Base-by-base conservation (phyloP, 768 basidiomycete genomes). In the Tulasnella sp. region DNA sequence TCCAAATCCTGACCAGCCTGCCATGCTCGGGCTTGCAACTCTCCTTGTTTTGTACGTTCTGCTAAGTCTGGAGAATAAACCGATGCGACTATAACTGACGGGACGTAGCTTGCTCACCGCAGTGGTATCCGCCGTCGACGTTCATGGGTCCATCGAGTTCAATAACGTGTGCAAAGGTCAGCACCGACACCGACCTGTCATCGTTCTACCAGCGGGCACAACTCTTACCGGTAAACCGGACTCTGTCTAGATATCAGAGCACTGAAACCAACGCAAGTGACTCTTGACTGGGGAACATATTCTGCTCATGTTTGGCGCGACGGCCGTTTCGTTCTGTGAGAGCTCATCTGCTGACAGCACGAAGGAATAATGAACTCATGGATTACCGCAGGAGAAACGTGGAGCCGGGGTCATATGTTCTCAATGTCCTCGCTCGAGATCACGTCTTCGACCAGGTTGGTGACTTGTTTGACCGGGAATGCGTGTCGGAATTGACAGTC, bases 381-480 rank as follows among this genome's bases (percentile, higher is more conserved):
- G 26, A 39, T 14, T 62, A 32, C 5, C 19, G 2, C 16, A 74
- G 73, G 35, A 35, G 37, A 19, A 41, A 74, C 59, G 73, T 74
- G 22, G 73, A 62, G 16, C 73, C 73, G 11, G 73, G 73, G 36
- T 63, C 59, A 16, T 74, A 74, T 35, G 65, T 74, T 11, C 44
- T 74, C 16, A 40, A 74, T 22, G 73, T 74, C 2, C 73, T 72
- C 8, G 73, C 73, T 6, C 19, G 73, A 37, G 73, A 74, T 42
- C 72, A 74, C 32, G 34, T 37, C 11, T 74, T 74, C 39, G 73
- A 74, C 35, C 73, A 73, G 62, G 73, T 74, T 26, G 14, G 68
- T 44, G 22, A 12, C 32, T 19, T 35, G 12, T 63, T 37, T 3
- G 63, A 8, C 11, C 32, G 2, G 2, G 7, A 16, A 8, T 14